Evolutionary conservation across 2,329 filamentous ascomycete genomes (phyloP).

Genomic region (Ceratocystis alfenasii): DNA sequence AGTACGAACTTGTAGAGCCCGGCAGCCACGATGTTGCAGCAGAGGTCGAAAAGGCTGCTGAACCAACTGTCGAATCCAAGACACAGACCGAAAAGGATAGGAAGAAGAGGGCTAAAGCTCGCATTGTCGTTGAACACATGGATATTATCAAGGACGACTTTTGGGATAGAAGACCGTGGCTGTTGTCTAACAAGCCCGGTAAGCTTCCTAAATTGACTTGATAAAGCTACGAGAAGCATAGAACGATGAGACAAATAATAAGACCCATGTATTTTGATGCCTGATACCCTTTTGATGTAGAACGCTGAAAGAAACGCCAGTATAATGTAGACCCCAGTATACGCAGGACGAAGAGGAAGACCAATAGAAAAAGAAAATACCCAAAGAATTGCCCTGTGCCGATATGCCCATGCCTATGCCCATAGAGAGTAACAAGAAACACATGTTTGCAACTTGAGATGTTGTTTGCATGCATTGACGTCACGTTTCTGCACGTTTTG

Average conservation of each 20-base stretch:
- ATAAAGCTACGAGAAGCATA: background rate
- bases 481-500: conserved; percentile 26
- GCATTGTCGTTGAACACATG: conserved; percentile 69
- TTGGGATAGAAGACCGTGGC: conserved; percentile 78
- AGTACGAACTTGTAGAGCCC: conserved; percentile 62
- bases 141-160: conserved; percentile 96
- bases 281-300: background rate
- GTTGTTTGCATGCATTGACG: conserved; percentile 17
- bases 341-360: conserved; percentile 22
- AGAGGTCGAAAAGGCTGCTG: conserved; percentile 36
- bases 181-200: conserved; percentile 62
- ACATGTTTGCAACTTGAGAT: background rate
- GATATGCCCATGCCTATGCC: conserved; percentile 20
- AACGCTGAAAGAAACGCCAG: conserved; percentile 3
- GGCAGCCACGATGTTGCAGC: conserved; percentile 36
- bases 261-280: background rate
- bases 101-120: conserved; percentile 69
- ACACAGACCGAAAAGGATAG: conserved; percentile 73
- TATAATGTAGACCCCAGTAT: conserved; percentile 4
- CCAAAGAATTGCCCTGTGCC: conserved; percentile 21
- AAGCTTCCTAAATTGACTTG: conserved; percentile 47
- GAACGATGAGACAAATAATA: background rate
- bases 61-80: conserved; percentile 52
- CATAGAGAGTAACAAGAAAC: conserved; percentile 14
- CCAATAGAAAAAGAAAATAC: conserved; percentile 22